Evolutionary conservation across 139 green algal genomes (phyloP).

Genomic region (Chlorella sp.): DNA sequence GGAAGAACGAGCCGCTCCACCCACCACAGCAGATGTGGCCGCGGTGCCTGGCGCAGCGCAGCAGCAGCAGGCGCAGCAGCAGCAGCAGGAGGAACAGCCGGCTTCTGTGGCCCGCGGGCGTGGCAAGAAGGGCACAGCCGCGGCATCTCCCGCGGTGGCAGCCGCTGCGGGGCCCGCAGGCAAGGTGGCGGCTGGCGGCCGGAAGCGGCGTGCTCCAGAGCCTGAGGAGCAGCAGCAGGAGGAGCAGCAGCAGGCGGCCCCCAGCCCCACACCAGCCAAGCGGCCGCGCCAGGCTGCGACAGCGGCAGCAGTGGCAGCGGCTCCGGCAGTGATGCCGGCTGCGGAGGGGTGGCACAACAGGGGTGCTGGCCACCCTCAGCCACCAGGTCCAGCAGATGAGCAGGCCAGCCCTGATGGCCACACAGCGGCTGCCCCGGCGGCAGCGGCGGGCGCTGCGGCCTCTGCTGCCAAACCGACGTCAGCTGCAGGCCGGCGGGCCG

Average conservation of each 20-base stretch:
- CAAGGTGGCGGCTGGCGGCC: neutral
- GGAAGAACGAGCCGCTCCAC: neutral
- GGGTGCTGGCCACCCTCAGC: neutral
- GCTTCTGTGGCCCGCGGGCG: neutral
- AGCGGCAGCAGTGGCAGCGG: neutral
- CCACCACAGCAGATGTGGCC: neutral
- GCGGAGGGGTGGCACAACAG: constrained; percentile 1
- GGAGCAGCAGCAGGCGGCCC: neutral
- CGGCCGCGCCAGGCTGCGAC: too few relatives aligned
- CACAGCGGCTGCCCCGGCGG: neutral
- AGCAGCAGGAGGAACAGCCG: neutral
- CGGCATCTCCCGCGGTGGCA: neutral
- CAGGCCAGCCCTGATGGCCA: too few relatives aligned
- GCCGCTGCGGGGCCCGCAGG: neutral
- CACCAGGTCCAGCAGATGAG: neutral
- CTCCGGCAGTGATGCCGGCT: neutral
- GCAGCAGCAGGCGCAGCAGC: neutral
- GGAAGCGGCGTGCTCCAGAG: constrained; percentile 17
- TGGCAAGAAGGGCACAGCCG: neutral
- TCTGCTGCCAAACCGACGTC: neutral
- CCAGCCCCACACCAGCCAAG: neutral
- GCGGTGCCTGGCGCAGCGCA: neutral
- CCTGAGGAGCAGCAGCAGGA: neutral
- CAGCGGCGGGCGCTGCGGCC: neutral
- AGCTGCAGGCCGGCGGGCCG: neutral